Conservation (phyloP, 306 rosid genomes). For the Trifolium repens region DNA sequence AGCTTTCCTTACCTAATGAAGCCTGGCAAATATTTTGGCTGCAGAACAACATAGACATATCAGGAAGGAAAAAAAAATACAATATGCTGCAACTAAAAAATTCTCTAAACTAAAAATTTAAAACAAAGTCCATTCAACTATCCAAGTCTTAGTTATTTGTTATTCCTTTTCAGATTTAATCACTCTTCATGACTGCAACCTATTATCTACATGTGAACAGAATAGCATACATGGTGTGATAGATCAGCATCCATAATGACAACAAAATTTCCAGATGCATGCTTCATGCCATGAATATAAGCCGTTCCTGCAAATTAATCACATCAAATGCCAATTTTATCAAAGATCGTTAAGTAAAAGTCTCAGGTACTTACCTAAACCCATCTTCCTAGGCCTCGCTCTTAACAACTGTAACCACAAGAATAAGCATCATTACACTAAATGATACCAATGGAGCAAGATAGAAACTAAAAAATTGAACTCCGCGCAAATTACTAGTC, state of each 20-base stretch:
- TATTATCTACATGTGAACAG: slow-evolving; percentile 11
- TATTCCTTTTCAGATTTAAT: slow-evolving; percentile 24
- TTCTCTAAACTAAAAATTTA: slow-evolving; percentile 19
- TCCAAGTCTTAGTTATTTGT: neutral
- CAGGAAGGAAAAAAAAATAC: slow-evolving; percentile 27
- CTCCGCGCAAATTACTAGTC: neutral
- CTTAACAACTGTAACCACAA: slow-evolving; percentile 67
- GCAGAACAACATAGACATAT: slow-evolving; percentile 49
- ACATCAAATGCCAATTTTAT: slow-evolving; percentile 38
- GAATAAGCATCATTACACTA: slow-evolving; percentile 25
- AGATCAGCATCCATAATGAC: slow-evolving; percentile 98
- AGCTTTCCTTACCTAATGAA: slow-evolving; percentile 69
- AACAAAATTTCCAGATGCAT: slow-evolving; percentile 91
- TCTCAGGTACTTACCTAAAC: slow-evolving; percentile 65
- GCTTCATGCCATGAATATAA: slow-evolving; percentile 89
- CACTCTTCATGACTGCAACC: slow-evolving; percentile 21
- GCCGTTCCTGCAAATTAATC: slow-evolving; percentile 79
- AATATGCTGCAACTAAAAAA: neutral
- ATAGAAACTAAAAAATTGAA: slow-evolving; percentile 11
- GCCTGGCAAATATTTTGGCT: slow-evolving; percentile 94
- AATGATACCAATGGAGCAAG: neutral
- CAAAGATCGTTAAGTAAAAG: neutral
- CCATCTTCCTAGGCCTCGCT: slow-evolving; percentile 89
- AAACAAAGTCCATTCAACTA: slow-evolving; percentile 2
- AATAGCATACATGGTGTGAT: slow-evolving; percentile 81